Conservation (phyloP, 371 early-diverging fungal species). For the Mortierella sp. region DNA sequence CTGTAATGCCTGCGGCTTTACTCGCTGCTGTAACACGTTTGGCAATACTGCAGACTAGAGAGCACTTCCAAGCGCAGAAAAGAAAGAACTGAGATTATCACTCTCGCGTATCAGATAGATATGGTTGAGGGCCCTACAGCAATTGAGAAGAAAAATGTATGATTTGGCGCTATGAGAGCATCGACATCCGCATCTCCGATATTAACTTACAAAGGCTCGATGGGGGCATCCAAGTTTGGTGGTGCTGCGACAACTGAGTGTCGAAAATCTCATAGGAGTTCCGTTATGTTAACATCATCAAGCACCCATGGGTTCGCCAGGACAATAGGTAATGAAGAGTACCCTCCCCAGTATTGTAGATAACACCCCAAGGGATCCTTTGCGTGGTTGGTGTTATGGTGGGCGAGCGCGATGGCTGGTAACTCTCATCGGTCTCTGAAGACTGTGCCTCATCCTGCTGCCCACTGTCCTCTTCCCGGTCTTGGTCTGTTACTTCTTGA, state of each 20-base stretch:
- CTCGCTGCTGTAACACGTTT: slow-evolving; percentile 6
- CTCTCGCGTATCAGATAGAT: slow-evolving; percentile 11
- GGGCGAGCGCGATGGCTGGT: background rate
- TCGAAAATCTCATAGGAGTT: slow-evolving; percentile 19
- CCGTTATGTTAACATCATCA: slow-evolving; percentile 12
- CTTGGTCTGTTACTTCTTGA: no score
- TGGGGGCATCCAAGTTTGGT: slow-evolving; percentile 14
- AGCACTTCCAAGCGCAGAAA: slow-evolving; percentile 10
- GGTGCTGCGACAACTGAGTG: slow-evolving; percentile 13
- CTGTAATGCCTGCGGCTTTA: background rate
- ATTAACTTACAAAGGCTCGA: slow-evolving; percentile 6
- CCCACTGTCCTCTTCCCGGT: background rate
- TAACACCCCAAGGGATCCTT: background rate
- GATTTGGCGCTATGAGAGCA: background rate
- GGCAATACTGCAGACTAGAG: background rate
- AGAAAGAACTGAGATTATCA: slow-evolving; percentile 10
- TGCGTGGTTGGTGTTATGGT: background rate
- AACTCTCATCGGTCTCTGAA: background rate
- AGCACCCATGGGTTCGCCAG: slow-evolving; percentile 9
- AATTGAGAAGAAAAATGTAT: no score
- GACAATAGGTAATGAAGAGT: slow-evolving; percentile 1
- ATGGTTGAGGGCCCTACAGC: background rate
- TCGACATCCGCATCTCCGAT: background rate
- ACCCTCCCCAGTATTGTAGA: background rate
- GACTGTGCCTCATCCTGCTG: background rate